Conservation (phyloP, 306 rosid species). For the Cicer yamashitae region DNA sequence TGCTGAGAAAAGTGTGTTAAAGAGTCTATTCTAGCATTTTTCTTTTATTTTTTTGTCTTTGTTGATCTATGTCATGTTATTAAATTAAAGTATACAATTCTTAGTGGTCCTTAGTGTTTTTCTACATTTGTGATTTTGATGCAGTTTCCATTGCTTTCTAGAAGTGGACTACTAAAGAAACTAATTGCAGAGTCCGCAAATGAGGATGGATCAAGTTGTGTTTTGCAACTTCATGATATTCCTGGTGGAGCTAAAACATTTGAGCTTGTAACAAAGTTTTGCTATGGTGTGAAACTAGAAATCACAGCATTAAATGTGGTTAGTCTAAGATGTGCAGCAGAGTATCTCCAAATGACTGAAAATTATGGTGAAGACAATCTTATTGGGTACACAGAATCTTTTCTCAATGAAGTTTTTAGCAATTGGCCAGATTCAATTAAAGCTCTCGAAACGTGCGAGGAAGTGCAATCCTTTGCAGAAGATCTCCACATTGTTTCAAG, state of each 20-base stretch:
- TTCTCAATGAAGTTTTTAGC: slow-evolving; percentile 62
- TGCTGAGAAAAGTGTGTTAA: too few species aligned
- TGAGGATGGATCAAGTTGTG: slow-evolving; percentile 61
- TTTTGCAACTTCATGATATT: slow-evolving; percentile 68
- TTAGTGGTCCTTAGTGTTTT: slow-evolving; percentile 34
- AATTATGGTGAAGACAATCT: slow-evolving; percentile 73
- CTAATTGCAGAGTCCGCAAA: slow-evolving; percentile 61
- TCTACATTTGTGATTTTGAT: slow-evolving; percentile 43
- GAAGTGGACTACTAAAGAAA: slow-evolving; percentile 78
- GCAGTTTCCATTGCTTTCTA: slow-evolving; percentile 94
- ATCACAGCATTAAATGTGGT: slow-evolving; percentile 65
- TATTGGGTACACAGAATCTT: slow-evolving; percentile 57
- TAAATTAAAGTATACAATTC: slow-evolving; percentile 18
- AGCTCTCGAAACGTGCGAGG: slow-evolving; percentile 77
- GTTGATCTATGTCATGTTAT: neutral
- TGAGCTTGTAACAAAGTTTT: slow-evolving; percentile 68
- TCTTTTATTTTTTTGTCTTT: neutral
- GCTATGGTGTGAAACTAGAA: slow-evolving; percentile 71
- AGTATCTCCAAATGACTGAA: slow-evolving; percentile 83
- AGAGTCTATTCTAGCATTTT: too few species aligned
- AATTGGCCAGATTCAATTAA: slow-evolving; percentile 72
- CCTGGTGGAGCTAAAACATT: slow-evolving; percentile 84
- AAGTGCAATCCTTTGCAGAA: slow-evolving; percentile 65
- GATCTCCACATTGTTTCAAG: slow-evolving; percentile 74
- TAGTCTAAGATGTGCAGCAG: slow-evolving; percentile 86